Percentiles rank a stretch among this genome's conserved stretches.
Evolutionary conservation across 179 eudicot species (phyloP).

Genomic region (Gypsophila paniculata): DNA sequence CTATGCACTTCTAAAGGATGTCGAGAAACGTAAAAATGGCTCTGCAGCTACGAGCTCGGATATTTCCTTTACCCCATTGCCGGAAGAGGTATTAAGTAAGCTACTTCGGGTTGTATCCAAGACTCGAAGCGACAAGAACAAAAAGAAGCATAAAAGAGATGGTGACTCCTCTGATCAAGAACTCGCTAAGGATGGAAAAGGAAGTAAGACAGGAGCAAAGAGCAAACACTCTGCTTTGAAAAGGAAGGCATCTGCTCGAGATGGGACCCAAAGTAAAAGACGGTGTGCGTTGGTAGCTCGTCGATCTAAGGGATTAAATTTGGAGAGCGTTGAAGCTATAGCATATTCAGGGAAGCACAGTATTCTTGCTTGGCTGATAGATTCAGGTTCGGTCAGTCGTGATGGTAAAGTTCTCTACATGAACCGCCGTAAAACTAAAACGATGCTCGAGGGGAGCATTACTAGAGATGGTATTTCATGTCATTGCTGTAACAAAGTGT

Average conservation of each 20-base stretch:
- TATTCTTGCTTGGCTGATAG: slow-evolving; percentile 89
- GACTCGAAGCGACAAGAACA: slow-evolving; percentile 35
- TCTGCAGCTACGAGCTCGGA: slow-evolving; percentile 23
- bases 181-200: neutral
- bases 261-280: slow-evolving; percentile 40
- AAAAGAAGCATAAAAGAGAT: slow-evolving; percentile 25
- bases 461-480: slow-evolving; percentile 75
- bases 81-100: slow-evolving; percentile 55
- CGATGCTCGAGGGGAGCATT: slow-evolving; percentile 55
- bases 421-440: slow-evolving; percentile 34
- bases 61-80: slow-evolving; percentile 54
- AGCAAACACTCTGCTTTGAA: slow-evolving; percentile 16
- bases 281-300: slow-evolving; percentile 68
- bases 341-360: slow-evolving; percentile 55
- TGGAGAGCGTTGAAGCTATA: slow-evolving; percentile 37
- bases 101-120: slow-evolving; percentile 52
- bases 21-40: slow-evolving; percentile 46
- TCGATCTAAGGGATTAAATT: slow-evolving; percentile 43
- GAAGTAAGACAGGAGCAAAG: slow-evolving; percentile 24
- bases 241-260: slow-evolving; percentile 32
- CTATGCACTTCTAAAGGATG: slow-evolving; percentile 38
- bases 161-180: slow-evolving; percentile 28
- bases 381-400: slow-evolving; percentile 45
- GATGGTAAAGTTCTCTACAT: slow-evolving; percentile 54
- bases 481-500: slow-evolving; percentile 52